Conservation (phyloP, 306 rosid genomes). For the Cucurbita moschata region DNA sequence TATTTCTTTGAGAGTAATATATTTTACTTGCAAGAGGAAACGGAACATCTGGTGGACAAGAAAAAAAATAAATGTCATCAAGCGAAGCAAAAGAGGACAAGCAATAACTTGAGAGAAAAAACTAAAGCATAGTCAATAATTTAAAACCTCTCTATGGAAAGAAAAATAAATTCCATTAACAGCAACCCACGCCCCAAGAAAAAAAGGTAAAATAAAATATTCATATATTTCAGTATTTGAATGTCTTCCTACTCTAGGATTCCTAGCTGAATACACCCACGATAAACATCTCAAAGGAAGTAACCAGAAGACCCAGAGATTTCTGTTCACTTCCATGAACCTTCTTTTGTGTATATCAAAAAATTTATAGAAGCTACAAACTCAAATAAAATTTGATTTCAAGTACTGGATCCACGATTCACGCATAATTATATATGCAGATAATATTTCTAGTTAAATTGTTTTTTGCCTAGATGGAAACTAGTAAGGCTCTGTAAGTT, state of each 20-base stretch:
- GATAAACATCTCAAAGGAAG: background rate
- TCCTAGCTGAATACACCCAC: background rate
- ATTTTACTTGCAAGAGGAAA: slow-evolving; percentile 85
- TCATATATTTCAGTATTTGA: background rate
- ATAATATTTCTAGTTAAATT: background rate
- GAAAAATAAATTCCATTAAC: background rate
- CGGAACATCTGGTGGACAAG: slow-evolving; percentile 45
- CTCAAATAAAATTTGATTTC: background rate
- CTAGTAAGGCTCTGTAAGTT: background rate
- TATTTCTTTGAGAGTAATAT: slow-evolving; percentile 70
- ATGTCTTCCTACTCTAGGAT: background rate
- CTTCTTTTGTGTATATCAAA: background rate
- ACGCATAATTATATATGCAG: background rate
- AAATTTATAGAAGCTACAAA: background rate
- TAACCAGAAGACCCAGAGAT: background rate
- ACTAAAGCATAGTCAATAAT: background rate
- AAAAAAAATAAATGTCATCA: slow-evolving; percentile 4
- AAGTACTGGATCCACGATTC: background rate
- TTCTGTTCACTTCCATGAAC: background rate
- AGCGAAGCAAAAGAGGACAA: background rate
- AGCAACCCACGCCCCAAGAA: too few species aligned
- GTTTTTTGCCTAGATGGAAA: background rate
- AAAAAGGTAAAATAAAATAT: too few species aligned
- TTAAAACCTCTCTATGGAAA: background rate
- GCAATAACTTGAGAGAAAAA: background rate